Evolutionary conservation across 75 land plant species (phyloP), one percentile per base, ranked within the genome.

Genomic region (Chamaecyparis obtusa): DNA sequence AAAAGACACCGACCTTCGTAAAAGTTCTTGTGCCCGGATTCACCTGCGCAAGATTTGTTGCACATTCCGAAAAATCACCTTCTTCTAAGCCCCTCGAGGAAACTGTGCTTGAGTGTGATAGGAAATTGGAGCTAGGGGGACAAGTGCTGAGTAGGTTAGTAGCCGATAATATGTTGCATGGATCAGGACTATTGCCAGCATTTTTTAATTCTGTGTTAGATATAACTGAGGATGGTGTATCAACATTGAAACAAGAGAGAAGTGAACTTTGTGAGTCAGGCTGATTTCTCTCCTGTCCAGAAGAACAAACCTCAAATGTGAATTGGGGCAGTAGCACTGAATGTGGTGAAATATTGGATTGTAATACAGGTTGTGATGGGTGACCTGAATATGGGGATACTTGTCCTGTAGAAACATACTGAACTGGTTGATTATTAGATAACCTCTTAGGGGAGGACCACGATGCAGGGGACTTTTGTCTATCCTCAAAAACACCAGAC

Each of bases 201-300:
- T 83, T 90, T 39, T 80, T 87, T 39, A 90, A 41, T 51, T 92
- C 83, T 39, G 89, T 88, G 86, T 89, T 91, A 81, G 88, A 91
- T 86, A 90, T 85, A 37, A 91, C 79, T 46, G 90, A 86, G 16
- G 94, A 89, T n/a, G 91, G 86, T 6, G 92, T 89, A 74, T 94
- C 94, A n/a, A 93, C 87, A 78, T 91, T 95, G 71, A 93, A 89
- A 9, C 94, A 94, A 88, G 91, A 95, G 19, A 95, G 86, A 37
- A 90, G 86, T 87, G 92, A 86, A 48, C 78, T 92, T 27, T 74
- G 92, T 89, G 19, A 35, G 44, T 89, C 88, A 87, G 90, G 88
- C 15, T 89, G 60, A 44, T 83, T 78, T 51, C 86, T 90, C 75
- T 91, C 93, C 78, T 91, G 95, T 83, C 94, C 94, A 3, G 92